Evolutionary conservation across 176 grass and related monocot genomes (phyloP).

Genomic region (Aegilops longissima): DNA sequence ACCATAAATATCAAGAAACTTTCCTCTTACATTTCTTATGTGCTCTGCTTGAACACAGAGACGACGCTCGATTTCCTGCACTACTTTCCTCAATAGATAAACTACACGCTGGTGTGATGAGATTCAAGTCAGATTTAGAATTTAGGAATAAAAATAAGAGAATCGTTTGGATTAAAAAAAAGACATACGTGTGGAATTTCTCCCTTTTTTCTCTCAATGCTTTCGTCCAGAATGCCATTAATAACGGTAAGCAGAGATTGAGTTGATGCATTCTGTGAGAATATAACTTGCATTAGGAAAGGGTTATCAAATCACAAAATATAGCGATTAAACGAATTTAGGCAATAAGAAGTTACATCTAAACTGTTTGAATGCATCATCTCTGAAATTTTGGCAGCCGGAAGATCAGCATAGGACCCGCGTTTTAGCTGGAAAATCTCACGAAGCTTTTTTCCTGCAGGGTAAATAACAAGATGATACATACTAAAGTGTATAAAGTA

Average conservation of each 20-base stretch:
- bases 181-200: slow-evolving; percentile 90
- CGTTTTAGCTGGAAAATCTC: slow-evolving; percentile 85
- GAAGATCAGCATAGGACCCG: slow-evolving; percentile 80
- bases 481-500: slow-evolving; percentile 10
- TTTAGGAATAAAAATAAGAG: slow-evolving; percentile 7
- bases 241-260: slow-evolving; percentile 85
- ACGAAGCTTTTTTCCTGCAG: slow-evolving; percentile 65
- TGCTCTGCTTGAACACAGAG: slow-evolving; percentile 95
- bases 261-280: slow-evolving; percentile 80
- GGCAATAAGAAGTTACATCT: slow-evolving; percentile 64
- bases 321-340: not conserved
- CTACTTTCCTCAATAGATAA: slow-evolving; percentile 86
- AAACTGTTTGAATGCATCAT: slow-evolving; percentile 97
- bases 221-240: slow-evolving; percentile 97
- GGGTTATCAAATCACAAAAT: not conserved
- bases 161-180: slow-evolving; percentile 5
- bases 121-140: slow-evolving; percentile 32
- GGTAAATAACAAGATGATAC: not conserved
- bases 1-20: slow-evolving; percentile 12
- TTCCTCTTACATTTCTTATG: slow-evolving; percentile 82
- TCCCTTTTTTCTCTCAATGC: slow-evolving; percentile 97
- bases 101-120: slow-evolving; percentile 71
- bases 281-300: slow-evolving; percentile 41
- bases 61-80: slow-evolving; percentile 90
- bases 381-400: slow-evolving; percentile 88